Conservation (phyloP, 1,284 basidiomycete species). For the Rhodotorula glutinis region DNA sequence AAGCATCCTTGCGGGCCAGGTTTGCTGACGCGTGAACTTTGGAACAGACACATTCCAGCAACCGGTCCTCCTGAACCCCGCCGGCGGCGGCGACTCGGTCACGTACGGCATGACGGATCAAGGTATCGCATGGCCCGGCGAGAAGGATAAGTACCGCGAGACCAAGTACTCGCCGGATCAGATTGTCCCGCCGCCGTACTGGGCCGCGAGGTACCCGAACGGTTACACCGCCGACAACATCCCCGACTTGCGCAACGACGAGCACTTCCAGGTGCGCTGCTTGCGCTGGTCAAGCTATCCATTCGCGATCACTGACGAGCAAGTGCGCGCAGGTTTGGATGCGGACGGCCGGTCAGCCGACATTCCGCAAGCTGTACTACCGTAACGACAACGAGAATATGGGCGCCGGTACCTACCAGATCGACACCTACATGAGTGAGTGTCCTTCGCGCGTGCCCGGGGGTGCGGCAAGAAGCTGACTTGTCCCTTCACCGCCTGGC, state of each 20-base stretch:
- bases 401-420: constrained; percentile 69
- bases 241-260: constrained; percentile 72
- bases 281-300: too few relatives aligned
- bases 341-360: constrained; percentile 93
- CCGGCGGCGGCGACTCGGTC: constrained; percentile 49
- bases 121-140: constrained; percentile 92
- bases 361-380: constrained; percentile 93
- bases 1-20: neutral
- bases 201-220: constrained; percentile 67
- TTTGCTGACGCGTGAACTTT: too few relatives aligned
- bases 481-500: constrained; percentile 6
- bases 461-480: neutral
- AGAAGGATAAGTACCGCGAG: constrained; percentile 75
- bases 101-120: constrained; percentile 73
- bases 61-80: constrained; percentile 61
- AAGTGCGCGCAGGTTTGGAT: constrained; percentile 63
- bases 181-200: constrained; percentile 91
- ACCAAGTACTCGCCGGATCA: constrained; percentile 53
- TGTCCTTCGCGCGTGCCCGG: constrained; percentile 29
- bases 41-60: constrained; percentile 70
- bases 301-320: too few relatives aligned
- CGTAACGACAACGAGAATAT: constrained; percentile 80
- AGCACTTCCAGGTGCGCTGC: constrained; percentile 83
- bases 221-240: constrained; percentile 67
- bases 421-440: constrained; percentile 78